These are phyloP conservation scores for Sclerotinia subarctica DNA, from an alignment of 2,329 filamentous ascomycete genomes.

Conservation along the genomic window DNA sequence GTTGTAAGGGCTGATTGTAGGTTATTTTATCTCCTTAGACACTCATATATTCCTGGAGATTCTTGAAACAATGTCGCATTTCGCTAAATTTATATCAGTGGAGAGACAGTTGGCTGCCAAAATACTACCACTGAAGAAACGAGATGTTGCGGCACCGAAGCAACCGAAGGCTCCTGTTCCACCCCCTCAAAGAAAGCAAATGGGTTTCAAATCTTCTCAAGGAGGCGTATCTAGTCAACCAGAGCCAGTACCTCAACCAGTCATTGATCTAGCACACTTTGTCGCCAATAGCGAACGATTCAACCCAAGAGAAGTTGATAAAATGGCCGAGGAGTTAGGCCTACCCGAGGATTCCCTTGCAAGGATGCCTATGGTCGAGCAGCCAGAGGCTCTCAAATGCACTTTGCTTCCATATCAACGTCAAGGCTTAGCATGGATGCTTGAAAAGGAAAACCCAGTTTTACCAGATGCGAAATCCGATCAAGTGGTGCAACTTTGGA, in stretches of 20 bases:
- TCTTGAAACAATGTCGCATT: not conserved
- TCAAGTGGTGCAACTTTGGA: constrained; percentile 76
- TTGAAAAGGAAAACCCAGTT: constrained; percentile 67
- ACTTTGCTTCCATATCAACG: constrained; percentile 76
- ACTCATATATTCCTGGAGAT: not conserved
- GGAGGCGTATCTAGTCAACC: constrained; percentile 22
- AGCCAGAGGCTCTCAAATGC: constrained; percentile 63
- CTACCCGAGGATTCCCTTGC: constrained; percentile 61
- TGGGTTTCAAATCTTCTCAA: constrained; percentile 31
- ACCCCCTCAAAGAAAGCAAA: constrained; percentile 43
- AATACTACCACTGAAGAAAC: constrained; percentile 27
- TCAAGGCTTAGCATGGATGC: constrained; percentile 77
- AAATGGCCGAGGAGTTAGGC: constrained; percentile 58
- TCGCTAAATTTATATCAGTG: not conserved
- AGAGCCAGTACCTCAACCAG: constrained; percentile 24
- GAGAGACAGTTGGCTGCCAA: not conserved
- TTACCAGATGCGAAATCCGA: constrained; percentile 57
- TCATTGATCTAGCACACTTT: constrained; percentile 49
- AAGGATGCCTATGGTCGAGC: constrained; percentile 67
- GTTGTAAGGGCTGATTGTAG: constrained; percentile 44
- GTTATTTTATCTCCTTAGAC: not conserved
- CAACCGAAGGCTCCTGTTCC: constrained; percentile 54
- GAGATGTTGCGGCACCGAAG: constrained; percentile 41
- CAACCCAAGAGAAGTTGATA: constrained; percentile 64
- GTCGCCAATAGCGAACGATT: constrained; percentile 64